Evolutionary conservation across 208 protist genomes (phyloP), one percentile per base, ranked within the genome.

Genomic region (Acanthamoeba sp.): DNA sequence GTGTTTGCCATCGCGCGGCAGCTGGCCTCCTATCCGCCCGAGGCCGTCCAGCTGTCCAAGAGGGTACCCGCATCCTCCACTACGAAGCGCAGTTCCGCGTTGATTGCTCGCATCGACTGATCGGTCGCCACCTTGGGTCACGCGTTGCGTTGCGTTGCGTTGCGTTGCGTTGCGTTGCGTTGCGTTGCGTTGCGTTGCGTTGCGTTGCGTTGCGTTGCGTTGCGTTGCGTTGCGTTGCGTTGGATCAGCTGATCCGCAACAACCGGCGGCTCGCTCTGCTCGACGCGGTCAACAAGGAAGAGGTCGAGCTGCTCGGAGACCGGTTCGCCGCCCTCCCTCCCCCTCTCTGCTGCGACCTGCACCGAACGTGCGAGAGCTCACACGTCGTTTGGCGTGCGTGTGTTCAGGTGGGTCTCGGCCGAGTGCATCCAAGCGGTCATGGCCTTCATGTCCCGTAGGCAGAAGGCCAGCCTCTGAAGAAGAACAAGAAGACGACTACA

Each of bases 41-140:
- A 91, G 18, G 84, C 84, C 32, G 55, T 91, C 16, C 84, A 91
- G 84, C 55, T 91, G 20, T 91, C 84, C 84, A 91, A 91, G 84
- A 14, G 57, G 84, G 84, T 91, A 32, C 62, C n/a, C 27, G 22
- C 1, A 0, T 52, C 0, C 27, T 18, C 36, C 40, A 36, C 2
- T 45, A 7, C 16, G 20, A 84, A 22, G 22, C 73, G 14, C 73
- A 24, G 12, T 82, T n/a, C n/a, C n/a, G n/a, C 73, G 16, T 69
- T 20, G 59, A 4, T 27, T 32, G 20, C 20, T 27, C 20, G 34
- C 38, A 6, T 84, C 24, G 38, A 3, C 32, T 76, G 7, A 27
- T 16, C n/a, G n/a, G n/a, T n/a, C n/a, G n/a, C n/a, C n/a, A n/a
- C n/a, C n/a, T n/a, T n/a, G n/a, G n/a, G n/a, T 29, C 18, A 64